Evolutionary conservation across 192 early-diverging fungal species (phyloP), one percentile per base, ranked within the genome.

Genomic region (Ambispora gerdemannii): DNA sequence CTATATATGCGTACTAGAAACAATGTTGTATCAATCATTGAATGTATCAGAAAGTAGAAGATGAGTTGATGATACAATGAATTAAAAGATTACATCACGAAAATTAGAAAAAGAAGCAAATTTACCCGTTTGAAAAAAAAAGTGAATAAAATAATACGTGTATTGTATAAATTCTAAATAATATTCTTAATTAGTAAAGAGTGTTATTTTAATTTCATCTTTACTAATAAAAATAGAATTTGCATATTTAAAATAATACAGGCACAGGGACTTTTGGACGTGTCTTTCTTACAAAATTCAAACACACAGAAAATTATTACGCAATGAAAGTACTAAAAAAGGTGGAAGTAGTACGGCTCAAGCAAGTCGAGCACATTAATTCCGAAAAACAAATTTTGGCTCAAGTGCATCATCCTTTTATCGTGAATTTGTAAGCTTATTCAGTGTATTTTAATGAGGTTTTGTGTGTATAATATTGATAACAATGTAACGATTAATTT

Each of bases 221-320:
- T 32, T 73, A 19, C 2, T 61, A 19, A 25, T 32, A 36, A 34
- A 35, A 51, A 24, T n/a, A n/a, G n/a, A n/a, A n/a, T n/a, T n/a
- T n/a, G n/a, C n/a, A n/a, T n/a, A n/a, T n/a, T n/a, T n/a, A n/a
- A n/a, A n/a, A n/a, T n/a, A n/a, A n/a, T 13, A 50, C 87, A 93
- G 95, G 96, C 27, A 98, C 96, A 7, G 96, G 96, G 49, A 98
- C 96, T 38, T 98, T 98, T 81, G 96, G 95, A 1, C 82, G 96
- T 34, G 96, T 98, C 13, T 95, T 94, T 76, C 84, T 98, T 36
- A 85, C 91, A 31, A 88, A 90, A 74, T 92, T 89, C 76, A 80
- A 78, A 70, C 67, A 79, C 19, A 86, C 84, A n/a, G 76, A 81
- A 58, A 85, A 88, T 50, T 93, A 78, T 76, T 92, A 89, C 76